phyloP scores from a whole-genome alignment of 768 basidiomycete genomes.

The Pisolithus microcarpus region DNA sequence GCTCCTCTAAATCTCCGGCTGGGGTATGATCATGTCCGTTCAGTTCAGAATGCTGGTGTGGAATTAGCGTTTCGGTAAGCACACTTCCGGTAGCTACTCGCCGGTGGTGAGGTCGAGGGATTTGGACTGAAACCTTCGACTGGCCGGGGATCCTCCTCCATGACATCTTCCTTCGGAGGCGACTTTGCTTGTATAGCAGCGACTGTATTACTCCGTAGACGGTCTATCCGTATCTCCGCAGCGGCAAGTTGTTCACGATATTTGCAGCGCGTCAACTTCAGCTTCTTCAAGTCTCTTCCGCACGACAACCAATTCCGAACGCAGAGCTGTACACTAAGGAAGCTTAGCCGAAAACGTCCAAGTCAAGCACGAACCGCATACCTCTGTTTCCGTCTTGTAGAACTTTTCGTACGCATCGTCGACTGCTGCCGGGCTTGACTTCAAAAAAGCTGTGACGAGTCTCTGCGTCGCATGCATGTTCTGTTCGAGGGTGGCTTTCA shows the following conservation, averaged over 20 bases:
- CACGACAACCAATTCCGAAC: conserved; percentile 49
- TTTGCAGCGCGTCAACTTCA: conserved; percentile 39
- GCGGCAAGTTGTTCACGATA: conserved; percentile 45
- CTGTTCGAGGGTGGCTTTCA: conserved; percentile 42
- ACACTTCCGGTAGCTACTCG: conserved; percentile 49
- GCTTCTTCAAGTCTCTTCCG: conserved; percentile 44
- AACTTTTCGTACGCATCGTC: conserved; percentile 38
- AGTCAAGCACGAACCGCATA: conserved; percentile 23
- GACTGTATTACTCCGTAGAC: conserved; percentile 50
- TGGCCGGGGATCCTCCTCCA: conserved; percentile 21
- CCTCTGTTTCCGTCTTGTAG: conserved; percentile 56
- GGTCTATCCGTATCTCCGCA: conserved; percentile 57
- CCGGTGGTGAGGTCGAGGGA: conserved; percentile 59
- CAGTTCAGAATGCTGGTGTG: conserved; percentile 33
- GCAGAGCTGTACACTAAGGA: conserved; percentile 48
- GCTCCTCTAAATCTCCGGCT: conserved; percentile 36
- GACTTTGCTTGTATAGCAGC: conserved; percentile 37
- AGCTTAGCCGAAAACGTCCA: conserved; percentile 5
- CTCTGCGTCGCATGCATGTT: conserved; percentile 52
- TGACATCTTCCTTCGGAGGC: conserved; percentile 26
- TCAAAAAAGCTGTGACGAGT: conserved; percentile 52
- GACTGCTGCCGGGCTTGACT: conserved; percentile 26
- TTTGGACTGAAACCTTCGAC: conserved; percentile 40
- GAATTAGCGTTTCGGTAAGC: conserved; percentile 29
- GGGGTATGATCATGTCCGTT: conserved; percentile 36